phyloP scores from a whole-genome alignment of 805 yeast species.

The Debaryomyces maramus region DNA sequence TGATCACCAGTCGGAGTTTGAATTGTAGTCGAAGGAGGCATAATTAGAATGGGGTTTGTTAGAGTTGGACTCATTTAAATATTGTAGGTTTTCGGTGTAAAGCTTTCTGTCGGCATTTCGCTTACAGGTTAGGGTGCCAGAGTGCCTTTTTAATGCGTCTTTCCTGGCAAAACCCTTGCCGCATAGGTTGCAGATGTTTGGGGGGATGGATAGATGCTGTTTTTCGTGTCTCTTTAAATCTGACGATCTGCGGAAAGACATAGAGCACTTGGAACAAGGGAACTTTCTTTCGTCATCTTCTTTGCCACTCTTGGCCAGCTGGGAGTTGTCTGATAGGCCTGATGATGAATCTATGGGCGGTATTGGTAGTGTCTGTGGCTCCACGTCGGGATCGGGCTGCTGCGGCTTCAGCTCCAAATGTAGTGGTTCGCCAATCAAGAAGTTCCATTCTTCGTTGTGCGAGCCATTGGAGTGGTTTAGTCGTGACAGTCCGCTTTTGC shows the following conservation, averaged over 20 bases:
- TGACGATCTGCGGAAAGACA: slow-evolving; percentile 65
- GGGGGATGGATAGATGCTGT: slow-evolving; percentile 69
- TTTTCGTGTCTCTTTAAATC: slow-evolving; percentile 76
- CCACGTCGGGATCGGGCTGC: not conserved
- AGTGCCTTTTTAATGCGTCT: slow-evolving; percentile 78
- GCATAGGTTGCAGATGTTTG: slow-evolving; percentile 72
- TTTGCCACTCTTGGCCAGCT: not conserved
- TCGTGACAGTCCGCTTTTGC: slow-evolving; percentile 6
- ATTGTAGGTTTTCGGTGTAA: slow-evolving; percentile 34
- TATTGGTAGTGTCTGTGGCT: not conserved
- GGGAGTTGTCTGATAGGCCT: not conserved
- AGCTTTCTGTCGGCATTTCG: slow-evolving; percentile 60
- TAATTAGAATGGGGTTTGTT: no score
- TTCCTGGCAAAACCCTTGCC: slow-evolving; percentile 83
- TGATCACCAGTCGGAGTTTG: no score
- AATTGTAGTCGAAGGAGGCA: no score
- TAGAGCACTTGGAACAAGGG: slow-evolving; percentile 58
- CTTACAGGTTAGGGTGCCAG: slow-evolving; percentile 71
- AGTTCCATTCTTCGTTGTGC: slow-evolving; percentile 33
- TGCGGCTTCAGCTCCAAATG: not conserved
- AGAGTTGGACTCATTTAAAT: slow-evolving; percentile 13
- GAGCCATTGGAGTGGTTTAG: slow-evolving; percentile 13
- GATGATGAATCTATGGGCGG: not conserved
- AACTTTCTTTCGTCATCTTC: slow-evolving; percentile 36
- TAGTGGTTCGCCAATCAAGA: slow-evolving; percentile 25